Evolutionary conservation across 371 early-diverging fungal genomes (phyloP).

Genomic region (Capillidium rhysosporum): DNA sequence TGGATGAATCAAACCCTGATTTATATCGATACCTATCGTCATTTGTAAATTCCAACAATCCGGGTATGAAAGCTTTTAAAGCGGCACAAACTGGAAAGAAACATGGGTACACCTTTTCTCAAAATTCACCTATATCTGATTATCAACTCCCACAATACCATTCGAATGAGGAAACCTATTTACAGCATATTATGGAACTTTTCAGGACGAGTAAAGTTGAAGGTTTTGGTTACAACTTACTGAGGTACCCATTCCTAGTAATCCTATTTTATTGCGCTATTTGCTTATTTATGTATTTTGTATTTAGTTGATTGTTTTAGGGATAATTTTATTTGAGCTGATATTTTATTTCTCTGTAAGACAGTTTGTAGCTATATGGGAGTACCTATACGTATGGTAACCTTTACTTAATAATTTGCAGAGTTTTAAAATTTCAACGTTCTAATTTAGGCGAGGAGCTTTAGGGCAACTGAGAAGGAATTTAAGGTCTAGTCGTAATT

Average conservation of each 20-base stretch:
- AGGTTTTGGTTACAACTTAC: constrained; percentile 22
- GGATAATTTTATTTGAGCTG: constrained; percentile 41
- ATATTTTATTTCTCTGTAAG: constrained; percentile 41
- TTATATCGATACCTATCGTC: background rate
- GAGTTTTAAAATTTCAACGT: background rate
- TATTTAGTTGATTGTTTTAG: constrained; percentile 28
- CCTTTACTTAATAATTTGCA: background rate
- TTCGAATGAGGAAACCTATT: background rate
- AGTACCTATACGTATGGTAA: constrained; percentile 39
- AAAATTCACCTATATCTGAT: background rate
- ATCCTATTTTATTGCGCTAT: background rate
- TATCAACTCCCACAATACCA: background rate
- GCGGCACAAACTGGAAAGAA: background rate
- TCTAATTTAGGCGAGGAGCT: constrained; percentile 26
- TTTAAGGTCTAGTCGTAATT: constrained; percentile 25
- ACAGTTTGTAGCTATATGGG: constrained; percentile 52
- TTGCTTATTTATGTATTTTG: background rate
- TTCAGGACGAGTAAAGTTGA: constrained; percentile 14
- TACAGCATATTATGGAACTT: too few relatives aligned
- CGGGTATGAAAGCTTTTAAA: background rate
- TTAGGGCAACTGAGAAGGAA: constrained; percentile 23
- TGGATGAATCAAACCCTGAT: background rate
- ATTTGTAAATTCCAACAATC: background rate
- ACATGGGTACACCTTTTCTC: background rate
- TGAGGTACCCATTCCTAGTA: constrained; percentile 41